phyloP scores from a whole-genome alignment of 2,329 filamentous ascomycete species.

The Sarocladiaceae sp. region DNA sequence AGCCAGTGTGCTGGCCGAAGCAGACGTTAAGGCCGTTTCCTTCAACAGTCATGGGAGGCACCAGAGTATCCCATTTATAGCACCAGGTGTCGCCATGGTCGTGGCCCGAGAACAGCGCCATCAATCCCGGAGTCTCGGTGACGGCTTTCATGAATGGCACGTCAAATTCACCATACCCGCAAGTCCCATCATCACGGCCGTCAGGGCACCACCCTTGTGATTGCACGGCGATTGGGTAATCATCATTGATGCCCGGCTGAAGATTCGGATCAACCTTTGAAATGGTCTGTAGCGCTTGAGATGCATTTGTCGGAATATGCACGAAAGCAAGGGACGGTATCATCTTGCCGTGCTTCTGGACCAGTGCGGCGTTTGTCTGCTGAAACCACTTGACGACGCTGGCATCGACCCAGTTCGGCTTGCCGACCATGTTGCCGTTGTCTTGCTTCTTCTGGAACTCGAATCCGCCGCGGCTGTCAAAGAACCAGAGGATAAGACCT shows the following conservation, averaged over 20 bases:
- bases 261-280: constrained; percentile 26
- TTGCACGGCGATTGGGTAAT: constrained; percentile 33
- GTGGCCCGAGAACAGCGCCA: constrained; percentile 58
- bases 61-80: constrained; percentile 37
- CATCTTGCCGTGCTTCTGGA: constrained; percentile 21
- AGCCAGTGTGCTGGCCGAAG: constrained; percentile 62
- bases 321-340: constrained; percentile 43
- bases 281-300: constrained; percentile 30
- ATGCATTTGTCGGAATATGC: constrained; percentile 41
- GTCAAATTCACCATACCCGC: constrained; percentile 45
- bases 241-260: constrained; percentile 41
- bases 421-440: constrained; percentile 22
- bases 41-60: constrained; percentile 24
- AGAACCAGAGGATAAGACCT: constrained; percentile 60
- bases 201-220: constrained; percentile 39
- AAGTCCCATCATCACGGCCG: constrained; percentile 29
- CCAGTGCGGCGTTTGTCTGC: constrained; percentile 19
- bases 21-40: constrained; percentile 43
- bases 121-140: constrained; percentile 44
- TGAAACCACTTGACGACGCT: constrained; percentile 40
- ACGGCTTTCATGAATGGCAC: constrained; percentile 58
- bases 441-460: constrained; percentile 35
- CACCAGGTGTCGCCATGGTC: constrained; percentile 61
- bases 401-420: constrained; percentile 39
- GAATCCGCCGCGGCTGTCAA: constrained; percentile 57